Evolutionary conservation across 805 yeast genomes (phyloP).

Genomic region (Candida michaelii): DNA sequence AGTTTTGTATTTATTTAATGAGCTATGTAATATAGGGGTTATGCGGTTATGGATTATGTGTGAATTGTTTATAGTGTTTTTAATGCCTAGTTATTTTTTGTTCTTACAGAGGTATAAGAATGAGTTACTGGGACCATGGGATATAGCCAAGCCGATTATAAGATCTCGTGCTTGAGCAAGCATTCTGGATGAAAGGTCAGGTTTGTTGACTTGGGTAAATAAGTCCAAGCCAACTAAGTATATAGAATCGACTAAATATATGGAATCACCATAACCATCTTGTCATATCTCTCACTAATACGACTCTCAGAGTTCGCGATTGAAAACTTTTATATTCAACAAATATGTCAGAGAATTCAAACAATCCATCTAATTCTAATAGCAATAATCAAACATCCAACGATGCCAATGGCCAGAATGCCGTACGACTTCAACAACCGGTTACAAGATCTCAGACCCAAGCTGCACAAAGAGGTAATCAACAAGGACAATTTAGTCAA

Average conservation of each 20-base stretch:
- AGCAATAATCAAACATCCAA: too few relatives aligned
- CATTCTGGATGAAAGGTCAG: too few relatives aligned
- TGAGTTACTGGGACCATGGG: constrained; percentile 93
- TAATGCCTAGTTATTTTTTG: constrained; percentile 70
- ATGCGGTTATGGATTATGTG: constrained; percentile 50
- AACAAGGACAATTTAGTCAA: constrained; percentile 59
- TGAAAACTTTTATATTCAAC: not conserved
- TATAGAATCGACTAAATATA: too few relatives aligned
- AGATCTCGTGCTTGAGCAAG: too few relatives aligned
- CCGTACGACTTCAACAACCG: constrained; percentile 10
- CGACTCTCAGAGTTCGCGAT: not conserved
- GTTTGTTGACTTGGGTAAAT: too few relatives aligned
- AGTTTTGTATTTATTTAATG: constrained; percentile 27
- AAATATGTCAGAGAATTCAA: constrained; percentile 3
- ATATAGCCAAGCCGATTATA: constrained; percentile 66
- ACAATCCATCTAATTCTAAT: not conserved
- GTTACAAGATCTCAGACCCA: constrained; percentile 18
- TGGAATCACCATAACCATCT: too few relatives aligned
- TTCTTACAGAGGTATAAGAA: constrained; percentile 75
- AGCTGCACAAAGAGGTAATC: constrained; percentile 14
- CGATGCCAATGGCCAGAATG: constrained; percentile 1
- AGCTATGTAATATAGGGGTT: constrained; percentile 23
- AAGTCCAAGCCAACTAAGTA: too few relatives aligned
- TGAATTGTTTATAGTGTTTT: constrained; percentile 48
- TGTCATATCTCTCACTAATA: not conserved